Base-by-base conservation (phyloP, 2,329 filamentous ascomycete species). In the Dactylellina sp. region DNA sequence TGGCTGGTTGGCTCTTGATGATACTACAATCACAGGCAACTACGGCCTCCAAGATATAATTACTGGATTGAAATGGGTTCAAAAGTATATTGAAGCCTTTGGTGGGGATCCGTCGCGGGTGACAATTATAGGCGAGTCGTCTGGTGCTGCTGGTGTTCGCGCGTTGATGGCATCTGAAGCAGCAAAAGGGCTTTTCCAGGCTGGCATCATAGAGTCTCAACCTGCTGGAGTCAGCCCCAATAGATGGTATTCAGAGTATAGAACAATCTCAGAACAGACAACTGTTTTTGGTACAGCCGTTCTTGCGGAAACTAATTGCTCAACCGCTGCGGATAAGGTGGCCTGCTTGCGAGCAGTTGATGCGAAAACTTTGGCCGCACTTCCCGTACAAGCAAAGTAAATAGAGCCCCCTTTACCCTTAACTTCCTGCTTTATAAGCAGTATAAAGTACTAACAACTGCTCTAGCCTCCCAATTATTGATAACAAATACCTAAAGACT, bases 41-140 rank as follows among this genome's bases (percentile, higher is more conserved):
- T 84, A 82, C 57, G 84, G 84, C 3, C 79, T 86, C 1, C 81
- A 81, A 2, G 84, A 86, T 76, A 83, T 85, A 76, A 82, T 84
- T 56, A 81, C 81, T 22, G 85, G 84, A 0, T 79, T 86, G 5
- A 82, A 85, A 39, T 86, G 84, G 84, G 80, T 86, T 0, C 80
- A 79, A 16, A 89, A 92, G 77, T 91, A 93, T 76, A 92, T 93
- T 65, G 87, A 82, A 0, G 84, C 86, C 0, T 95, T 95, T 79
- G 92, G 92, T 9, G 92, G 91, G n/a, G 91, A 93, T 79, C 89
- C 90, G 0, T 83, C 84, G 14, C 90, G 90, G 79, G 89, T 93
- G 2, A 93, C 90, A 0, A 89, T 93, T 72, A 92, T 89, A 89
- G 91, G 91, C 28, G 88, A 93, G 79, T 88, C 86, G 1, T 89